These are phyloP conservation scores for Stephania yunnanensis DNA, from an alignment of 164 flowering plant genomes.

Conservation along the genomic window DNA sequence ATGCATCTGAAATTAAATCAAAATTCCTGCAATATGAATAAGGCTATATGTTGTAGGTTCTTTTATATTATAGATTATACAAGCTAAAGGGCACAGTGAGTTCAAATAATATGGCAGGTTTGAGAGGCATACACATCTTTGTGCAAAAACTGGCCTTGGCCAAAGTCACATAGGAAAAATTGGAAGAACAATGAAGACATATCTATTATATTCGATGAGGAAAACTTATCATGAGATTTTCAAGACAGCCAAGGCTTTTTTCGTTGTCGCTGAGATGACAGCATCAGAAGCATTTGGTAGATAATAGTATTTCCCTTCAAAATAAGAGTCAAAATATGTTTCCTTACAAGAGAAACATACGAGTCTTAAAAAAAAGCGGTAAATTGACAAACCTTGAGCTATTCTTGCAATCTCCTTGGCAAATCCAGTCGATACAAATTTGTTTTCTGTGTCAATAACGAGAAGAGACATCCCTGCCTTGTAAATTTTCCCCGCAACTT, in stretches of 20 bases:
- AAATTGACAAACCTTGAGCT: constrained; percentile 66
- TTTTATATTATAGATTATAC: no score
- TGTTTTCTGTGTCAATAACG: constrained; percentile 94
- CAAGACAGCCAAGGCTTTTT: constrained; percentile 66
- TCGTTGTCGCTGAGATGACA: constrained; percentile 87
- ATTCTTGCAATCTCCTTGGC: constrained; percentile 96
- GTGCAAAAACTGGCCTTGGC: not conserved
- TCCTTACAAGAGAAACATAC: not conserved
- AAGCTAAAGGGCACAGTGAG: no score
- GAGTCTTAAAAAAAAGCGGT: not conserved
- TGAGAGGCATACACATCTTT: no score
- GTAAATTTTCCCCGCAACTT: constrained; percentile 92
- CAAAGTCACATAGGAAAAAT: not conserved
- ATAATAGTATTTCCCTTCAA: constrained; percentile 90
- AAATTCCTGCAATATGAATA: not conserved
- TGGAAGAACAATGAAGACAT: not conserved
- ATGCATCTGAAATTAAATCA: not conserved
- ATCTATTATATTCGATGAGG: not conserved
- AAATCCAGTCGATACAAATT: constrained; percentile 95
- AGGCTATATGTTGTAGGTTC: not conserved
- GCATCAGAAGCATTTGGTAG: constrained; percentile 98
- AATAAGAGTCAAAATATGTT: not conserved
- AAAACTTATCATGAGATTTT: constrained; percentile 48
- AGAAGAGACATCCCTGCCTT: constrained; percentile 96
- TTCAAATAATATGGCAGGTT: no score